Base-by-base conservation (phyloP, 352 stramenopile genomes). In the Aphanomyces invadans region DNA sequence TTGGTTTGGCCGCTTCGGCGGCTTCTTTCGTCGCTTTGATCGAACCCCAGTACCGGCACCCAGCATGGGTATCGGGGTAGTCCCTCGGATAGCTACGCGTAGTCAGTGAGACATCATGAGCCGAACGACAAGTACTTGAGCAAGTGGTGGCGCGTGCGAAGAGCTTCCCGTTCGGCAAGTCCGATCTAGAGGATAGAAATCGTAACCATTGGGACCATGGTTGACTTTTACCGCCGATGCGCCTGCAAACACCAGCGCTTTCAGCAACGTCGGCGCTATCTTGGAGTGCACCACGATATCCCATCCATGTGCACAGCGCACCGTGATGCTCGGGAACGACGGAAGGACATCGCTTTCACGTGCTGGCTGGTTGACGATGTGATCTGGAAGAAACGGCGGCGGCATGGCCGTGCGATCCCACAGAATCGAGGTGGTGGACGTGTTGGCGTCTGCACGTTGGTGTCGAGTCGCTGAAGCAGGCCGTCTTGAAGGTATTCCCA, bases 31-130 rank as follows among this genome's bases (percentile, higher is more conserved):
- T 46, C 2, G 60, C 25, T 0, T 73, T 73, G 39, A 72, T 55
- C 4, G 70, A 31, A 23, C 80, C 54, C 86, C 86, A 94, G 66
- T 83, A 88, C n/a, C 28, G 39, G 28, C 73, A 64, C 9, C 86
- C 80, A 38, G 80, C 73, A 25, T 74, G 56, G 1, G 86, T 85
- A 51, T 92, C 86, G 0, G 86, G 86, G 45, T 80, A 94, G 70
- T 94, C 86, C 4, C 79, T 70, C 5, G 86, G 86, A 70, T 92
- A 94, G 49, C 83, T 92, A 69, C n/a, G n/a, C n/a, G n/a, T n/a
- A n/a, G n/a, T n/a, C n/a, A n/a, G n/a, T n/a, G n/a, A n/a, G n/a
- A n/a, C n/a, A n/a, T n/a, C 11, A 26, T 62, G 28, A 19, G 53
- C 55, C 28, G 69, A 17, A 61, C 29, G 2, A 46, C 29, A 53